phyloP scores from a whole-genome alignment of 129 eudicot genomes.

The Flaveria sonorensis region DNA sequence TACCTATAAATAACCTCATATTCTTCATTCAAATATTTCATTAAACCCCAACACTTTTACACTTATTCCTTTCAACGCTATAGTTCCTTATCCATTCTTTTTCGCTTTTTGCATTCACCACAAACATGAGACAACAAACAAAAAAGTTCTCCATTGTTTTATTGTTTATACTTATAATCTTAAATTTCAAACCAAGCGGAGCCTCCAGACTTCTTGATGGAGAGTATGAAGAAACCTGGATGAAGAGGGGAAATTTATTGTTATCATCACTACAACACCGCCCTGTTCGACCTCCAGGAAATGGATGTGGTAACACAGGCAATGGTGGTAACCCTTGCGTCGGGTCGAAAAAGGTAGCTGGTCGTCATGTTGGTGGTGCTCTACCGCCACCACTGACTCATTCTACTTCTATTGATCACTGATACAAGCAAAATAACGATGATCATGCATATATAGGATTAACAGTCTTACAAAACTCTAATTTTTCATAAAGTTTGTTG shows the following conservation, averaged over 20 bases:
- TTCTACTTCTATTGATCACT: background rate
- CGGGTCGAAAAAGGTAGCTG: conserved; percentile 30
- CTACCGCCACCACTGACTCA: conserved; percentile 5
- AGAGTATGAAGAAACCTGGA: conserved; percentile 32
- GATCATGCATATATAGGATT: background rate
- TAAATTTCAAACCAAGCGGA: conserved; percentile 19
- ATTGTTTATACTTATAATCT: conserved; percentile 5
- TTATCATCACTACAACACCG: conserved; percentile 33
- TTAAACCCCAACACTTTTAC: conserved; percentile 6
- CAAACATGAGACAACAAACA: conserved; percentile 22
- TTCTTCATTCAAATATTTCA: background rate
- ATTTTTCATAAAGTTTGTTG: background rate
- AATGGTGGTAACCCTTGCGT: conserved; percentile 36
- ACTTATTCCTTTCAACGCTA: background rate
- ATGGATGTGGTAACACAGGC: conserved; percentile 37
- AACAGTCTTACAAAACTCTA: background rate
- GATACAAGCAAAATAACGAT: background rate
- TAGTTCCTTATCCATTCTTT: background rate
- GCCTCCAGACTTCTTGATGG: conserved; percentile 38
- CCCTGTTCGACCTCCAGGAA: conserved; percentile 25
- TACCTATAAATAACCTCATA: conserved; percentile 18
- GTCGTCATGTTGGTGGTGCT: background rate
- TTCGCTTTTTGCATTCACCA: background rate
- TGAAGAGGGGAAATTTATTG: conserved; percentile 29
- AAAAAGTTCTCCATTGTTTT: background rate